Evolutionary conservation across 2,329 filamentous ascomycete genomes (phyloP).

Genomic region (Myriangium duriaei): DNA sequence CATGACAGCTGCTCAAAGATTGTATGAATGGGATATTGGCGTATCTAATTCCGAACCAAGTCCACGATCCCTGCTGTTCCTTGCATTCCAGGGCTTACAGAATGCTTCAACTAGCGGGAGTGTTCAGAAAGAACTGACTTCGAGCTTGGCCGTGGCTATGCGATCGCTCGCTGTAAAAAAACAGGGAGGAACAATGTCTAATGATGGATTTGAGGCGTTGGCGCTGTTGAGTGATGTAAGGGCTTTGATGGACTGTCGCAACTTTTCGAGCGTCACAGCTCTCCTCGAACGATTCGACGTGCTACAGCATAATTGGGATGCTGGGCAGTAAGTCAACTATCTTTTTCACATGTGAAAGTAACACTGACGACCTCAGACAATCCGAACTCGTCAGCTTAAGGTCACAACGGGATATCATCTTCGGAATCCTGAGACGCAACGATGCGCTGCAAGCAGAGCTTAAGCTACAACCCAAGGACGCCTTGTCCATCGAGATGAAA

Average conservation of each 20-base stretch:
- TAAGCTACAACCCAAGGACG: conserved; percentile 48
- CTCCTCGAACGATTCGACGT: conserved; percentile 48
- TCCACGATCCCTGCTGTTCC: conserved; percentile 58
- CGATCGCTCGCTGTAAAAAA: no score
- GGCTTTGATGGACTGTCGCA: conserved; percentile 51
- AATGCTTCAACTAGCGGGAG: conserved; percentile 45
- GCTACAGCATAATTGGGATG: conserved; percentile 67
- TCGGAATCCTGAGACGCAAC: conserved; percentile 42
- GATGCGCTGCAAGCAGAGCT: conserved; percentile 59
- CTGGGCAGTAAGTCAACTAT: conserved; percentile 50
- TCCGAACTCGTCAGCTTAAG: conserved; percentile 3
- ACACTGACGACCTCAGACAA: neutral
- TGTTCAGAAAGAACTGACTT: conserved; percentile 29
- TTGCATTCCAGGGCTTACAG: conserved; percentile 66
- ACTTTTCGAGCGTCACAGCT: conserved; percentile 39
- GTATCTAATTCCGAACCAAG: conserved; percentile 43
- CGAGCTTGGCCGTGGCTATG: no score
- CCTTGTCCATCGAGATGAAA: conserved; percentile 61
- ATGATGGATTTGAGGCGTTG: conserved; percentile 41
- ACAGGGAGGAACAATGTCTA: no score
- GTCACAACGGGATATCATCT: conserved; percentile 2
- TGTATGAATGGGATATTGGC: conserved; percentile 88
- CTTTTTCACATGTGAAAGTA: neutral
- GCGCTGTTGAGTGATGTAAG: conserved; percentile 72
- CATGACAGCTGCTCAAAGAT: conserved; percentile 63